Evolutionary conservation across 2,329 filamentous ascomycete genomes (phyloP).

Genomic region (Talaromyces funiculosus): DNA sequence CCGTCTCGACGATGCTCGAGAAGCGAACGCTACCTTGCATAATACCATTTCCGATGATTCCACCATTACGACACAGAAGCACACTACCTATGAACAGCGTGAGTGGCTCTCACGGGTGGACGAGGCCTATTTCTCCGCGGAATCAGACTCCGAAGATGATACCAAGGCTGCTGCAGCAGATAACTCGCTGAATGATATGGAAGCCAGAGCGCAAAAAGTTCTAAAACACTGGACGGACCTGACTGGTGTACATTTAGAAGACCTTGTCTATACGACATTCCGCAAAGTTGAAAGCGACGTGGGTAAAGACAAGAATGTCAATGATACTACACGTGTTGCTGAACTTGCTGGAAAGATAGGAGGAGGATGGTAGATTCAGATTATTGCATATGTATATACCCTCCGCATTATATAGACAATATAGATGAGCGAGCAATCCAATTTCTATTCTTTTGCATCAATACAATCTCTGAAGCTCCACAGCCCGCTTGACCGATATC

Average conservation of each 20-base stretch:
- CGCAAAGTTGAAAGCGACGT: constrained; percentile 92
- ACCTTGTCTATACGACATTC: constrained; percentile 78
- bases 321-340: constrained; percentile 73
- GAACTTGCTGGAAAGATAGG: constrained; percentile 86
- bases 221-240: constrained; percentile 70
- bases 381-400: constrained; percentile 14
- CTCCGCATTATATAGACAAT: constrained; percentile 7
- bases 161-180: constrained; percentile 23
- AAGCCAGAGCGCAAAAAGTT: constrained; percentile 52
- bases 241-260: constrained; percentile 65
- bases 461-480: background rate
- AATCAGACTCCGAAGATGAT: constrained; percentile 47
- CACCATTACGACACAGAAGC: constrained; percentile 42
- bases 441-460: background rate
- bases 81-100: constrained; percentile 74
- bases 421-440: background rate
- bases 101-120: constrained; percentile 77
- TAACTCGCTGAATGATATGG: constrained; percentile 23
- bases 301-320: constrained; percentile 61
- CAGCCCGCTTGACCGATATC: background rate
- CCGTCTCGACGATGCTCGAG: constrained; percentile 70
- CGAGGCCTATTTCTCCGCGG: constrained; percentile 81
- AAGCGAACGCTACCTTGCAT: constrained; percentile 18
- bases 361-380: constrained; percentile 70
- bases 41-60: constrained; percentile 19